Conservation (phyloP, 345 rosid species). For the Syzygium oleosum region DNA sequence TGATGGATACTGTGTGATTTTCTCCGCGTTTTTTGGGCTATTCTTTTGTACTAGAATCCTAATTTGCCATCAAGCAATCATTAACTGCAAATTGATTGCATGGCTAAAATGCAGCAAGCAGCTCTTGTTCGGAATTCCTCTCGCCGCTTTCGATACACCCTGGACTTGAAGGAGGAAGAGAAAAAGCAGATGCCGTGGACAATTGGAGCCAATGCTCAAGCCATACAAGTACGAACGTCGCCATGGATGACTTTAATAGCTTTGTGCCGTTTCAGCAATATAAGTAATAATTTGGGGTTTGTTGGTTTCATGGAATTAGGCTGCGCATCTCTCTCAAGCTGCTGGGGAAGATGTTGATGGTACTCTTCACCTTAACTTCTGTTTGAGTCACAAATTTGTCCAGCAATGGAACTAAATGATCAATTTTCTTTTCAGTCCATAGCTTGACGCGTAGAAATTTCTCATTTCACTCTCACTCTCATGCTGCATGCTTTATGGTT, state of each 20-base stretch:
- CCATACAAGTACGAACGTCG: constrained; percentile 42
- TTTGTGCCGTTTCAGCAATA: not conserved
- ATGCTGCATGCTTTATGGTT: not conserved
- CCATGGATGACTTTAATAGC: not conserved
- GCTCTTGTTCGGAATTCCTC: constrained; percentile 92
- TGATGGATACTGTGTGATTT: too few species aligned
- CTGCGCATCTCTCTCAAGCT: constrained; percentile 75
- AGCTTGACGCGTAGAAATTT: not conserved
- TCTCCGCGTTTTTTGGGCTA: not conserved
- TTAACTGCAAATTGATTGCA: not conserved
- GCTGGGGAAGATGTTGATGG: constrained; percentile 56
- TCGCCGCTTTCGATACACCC: constrained; percentile 78
- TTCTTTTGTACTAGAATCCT: not conserved
- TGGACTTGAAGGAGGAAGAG: constrained; percentile 86
- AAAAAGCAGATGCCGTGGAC: constrained; percentile 45
- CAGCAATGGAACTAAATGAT: not conserved
- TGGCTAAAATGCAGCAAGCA: constrained; percentile 51
- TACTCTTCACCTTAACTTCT: constrained; percentile 13
- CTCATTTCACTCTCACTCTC: not conserved
- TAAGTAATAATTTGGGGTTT: not conserved
- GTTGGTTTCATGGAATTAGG: constrained; percentile 31
- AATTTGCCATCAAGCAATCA: not conserved
- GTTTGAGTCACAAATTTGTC: not conserved
- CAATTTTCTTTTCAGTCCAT: not conserved
- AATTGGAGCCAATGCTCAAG: constrained; percentile 88